Evolutionary conservation across 2,329 filamentous ascomycete genomes (phyloP).

Genomic region (Paraconiothyrium brasiliense): DNA sequence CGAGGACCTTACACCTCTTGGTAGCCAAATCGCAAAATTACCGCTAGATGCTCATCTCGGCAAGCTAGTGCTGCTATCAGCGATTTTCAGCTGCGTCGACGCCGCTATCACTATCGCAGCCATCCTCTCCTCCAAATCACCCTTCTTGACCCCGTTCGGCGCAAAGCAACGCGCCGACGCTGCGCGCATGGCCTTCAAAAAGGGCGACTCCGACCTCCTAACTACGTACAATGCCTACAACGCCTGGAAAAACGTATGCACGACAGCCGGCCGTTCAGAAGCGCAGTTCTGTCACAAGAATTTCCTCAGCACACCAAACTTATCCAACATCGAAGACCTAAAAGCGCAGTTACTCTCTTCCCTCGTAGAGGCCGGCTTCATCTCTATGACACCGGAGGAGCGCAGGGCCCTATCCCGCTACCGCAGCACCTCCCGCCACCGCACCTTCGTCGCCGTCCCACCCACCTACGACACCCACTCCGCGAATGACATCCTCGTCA

Average conservation of each 20-base stretch:
- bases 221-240: slow-evolving; percentile 94
- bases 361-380: slow-evolving; percentile 84
- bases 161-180: slow-evolving; percentile 83
- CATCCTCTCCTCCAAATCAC: slow-evolving; percentile 92
- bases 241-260: slow-evolving; percentile 85
- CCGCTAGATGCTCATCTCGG: slow-evolving; percentile 94
- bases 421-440: slow-evolving; percentile 71
- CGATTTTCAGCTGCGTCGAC: slow-evolving; percentile 90
- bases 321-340: slow-evolving; percentile 92
- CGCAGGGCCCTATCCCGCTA: slow-evolving; percentile 72
- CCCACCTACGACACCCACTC: slow-evolving; percentile 78
- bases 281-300: slow-evolving; percentile 94
- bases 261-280: slow-evolving; percentile 75
- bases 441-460: slow-evolving; percentile 86
- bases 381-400: slow-evolving; percentile 78
- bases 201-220: slow-evolving; percentile 88
- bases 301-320: slow-evolving; percentile 86
- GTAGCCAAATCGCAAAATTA: slow-evolving; percentile 84
- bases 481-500: slow-evolving; percentile 79
- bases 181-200: slow-evolving; percentile 79
- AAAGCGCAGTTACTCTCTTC: slow-evolving; percentile 90
- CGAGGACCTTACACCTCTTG: slow-evolving; percentile 88
- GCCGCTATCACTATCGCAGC: slow-evolving; percentile 91
- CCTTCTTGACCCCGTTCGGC: slow-evolving; percentile 87
- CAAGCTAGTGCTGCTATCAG: slow-evolving; percentile 87